Conservation (phyloP, 2,329 filamentous ascomycete genomes). For the Acrocalymma vagum region DNA sequence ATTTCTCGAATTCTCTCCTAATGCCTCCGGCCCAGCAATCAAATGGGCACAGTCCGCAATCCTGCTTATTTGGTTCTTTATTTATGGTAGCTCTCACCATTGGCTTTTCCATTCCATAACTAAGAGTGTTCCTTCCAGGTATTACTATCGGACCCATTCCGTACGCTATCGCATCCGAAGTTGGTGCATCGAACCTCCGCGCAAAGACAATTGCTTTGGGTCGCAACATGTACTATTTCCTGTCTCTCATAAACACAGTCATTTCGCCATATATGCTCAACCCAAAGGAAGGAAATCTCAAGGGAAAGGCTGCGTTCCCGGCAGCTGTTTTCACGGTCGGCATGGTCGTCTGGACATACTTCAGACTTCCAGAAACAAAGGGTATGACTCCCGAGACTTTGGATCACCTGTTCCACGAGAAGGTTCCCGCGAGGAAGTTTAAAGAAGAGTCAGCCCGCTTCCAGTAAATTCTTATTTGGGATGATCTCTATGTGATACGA, state of each 20-base stretch:
- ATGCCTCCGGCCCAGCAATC: constrained; percentile 51
- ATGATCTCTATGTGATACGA: too few species aligned
- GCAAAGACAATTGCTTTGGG: constrained; percentile 88
- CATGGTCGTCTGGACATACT: constrained; percentile 73
- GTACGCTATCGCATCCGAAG: constrained; percentile 83
- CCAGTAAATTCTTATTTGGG: too few species aligned
- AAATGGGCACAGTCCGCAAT: constrained; percentile 20
- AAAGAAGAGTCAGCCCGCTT: constrained; percentile 4
- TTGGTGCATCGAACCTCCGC: constrained; percentile 79
- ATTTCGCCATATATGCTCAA: constrained; percentile 20
- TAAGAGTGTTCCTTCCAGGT: constrained; percentile 8
- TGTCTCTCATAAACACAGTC: constrained; percentile 73
- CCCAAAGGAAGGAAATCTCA: constrained; percentile 59
- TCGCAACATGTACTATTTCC: constrained; percentile 75
- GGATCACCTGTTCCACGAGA: constrained; percentile 76
- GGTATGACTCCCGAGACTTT: constrained; percentile 84
- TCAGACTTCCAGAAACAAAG: constrained; percentile 77
- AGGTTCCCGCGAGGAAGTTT: constrained; percentile 21
- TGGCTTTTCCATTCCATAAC: not conserved
- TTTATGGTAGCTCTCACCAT: constrained; percentile 66
- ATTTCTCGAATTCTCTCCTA: constrained; percentile 67
- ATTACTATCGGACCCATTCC: constrained; percentile 84
- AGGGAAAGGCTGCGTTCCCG: constrained; percentile 80
- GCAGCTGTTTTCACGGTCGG: constrained; percentile 76
- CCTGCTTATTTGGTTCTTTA: constrained; percentile 56